phyloP scores from a whole-genome alignment of 371 early-diverging fungal species.

The Vairimorpha apis region DNA sequence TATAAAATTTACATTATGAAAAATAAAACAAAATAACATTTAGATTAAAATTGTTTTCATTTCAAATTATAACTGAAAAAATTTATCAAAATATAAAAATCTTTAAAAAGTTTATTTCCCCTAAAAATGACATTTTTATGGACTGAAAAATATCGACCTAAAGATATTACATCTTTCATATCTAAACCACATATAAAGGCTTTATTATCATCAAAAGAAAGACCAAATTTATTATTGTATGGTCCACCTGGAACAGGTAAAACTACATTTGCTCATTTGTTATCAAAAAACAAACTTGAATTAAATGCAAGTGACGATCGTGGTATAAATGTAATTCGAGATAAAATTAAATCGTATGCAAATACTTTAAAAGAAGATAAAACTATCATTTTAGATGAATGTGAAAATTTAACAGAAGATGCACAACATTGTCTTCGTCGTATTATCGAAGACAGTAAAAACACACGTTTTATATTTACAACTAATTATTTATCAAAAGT shows the following conservation, averaged over 20 bases:
- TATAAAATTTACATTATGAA: too few species aligned
- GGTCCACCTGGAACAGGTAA: slow-evolving; percentile 98
- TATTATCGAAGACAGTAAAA: slow-evolving; percentile 61
- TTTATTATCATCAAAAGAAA: slow-evolving; percentile 34
- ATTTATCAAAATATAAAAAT: too few species aligned
- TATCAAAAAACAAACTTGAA: slow-evolving; percentile 64
- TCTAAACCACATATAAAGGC: slow-evolving; percentile 47
- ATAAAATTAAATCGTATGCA: slow-evolving; percentile 66
- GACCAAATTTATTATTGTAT: slow-evolving; percentile 89
- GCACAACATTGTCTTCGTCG: slow-evolving; percentile 63
- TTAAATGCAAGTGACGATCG: slow-evolving; percentile 63
- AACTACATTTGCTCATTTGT: slow-evolving; percentile 86
- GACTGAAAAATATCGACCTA: slow-evolving; percentile 64
- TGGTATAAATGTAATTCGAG: slow-evolving; percentile 65
- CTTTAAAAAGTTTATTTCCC: background rate
- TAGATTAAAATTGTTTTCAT: too few species aligned
- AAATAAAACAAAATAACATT: too few species aligned
- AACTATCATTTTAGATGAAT: slow-evolving; percentile 63
- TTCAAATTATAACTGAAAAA: too few species aligned
- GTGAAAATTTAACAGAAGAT: slow-evolving; percentile 63
- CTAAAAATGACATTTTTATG: slow-evolving; percentile 44
- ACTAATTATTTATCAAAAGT: slow-evolving; percentile 66
- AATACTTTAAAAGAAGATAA: slow-evolving; percentile 44
- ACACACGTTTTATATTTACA: slow-evolving; percentile 63
- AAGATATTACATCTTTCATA: slow-evolving; percentile 41